Conservation (phyloP, 345 rosid genomes). For the Chamaenerion angustifolium region DNA sequence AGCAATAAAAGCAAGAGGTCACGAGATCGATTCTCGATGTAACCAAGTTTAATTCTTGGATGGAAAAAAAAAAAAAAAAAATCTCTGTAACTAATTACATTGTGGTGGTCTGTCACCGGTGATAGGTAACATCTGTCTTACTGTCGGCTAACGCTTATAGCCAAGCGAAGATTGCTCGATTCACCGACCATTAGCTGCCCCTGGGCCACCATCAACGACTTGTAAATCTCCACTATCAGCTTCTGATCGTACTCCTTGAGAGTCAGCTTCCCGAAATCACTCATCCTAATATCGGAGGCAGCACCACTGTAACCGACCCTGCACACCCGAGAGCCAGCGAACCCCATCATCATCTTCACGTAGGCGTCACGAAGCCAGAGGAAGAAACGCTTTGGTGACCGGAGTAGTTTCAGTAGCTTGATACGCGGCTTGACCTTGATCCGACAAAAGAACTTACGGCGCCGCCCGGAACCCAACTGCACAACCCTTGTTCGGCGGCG, state of each 20-base stretch:
- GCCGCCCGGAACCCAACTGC: constrained; percentile 8
- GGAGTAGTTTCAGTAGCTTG: constrained; percentile 11
- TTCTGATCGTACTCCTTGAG: constrained; percentile 37
- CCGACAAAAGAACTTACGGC: constrained; percentile 29
- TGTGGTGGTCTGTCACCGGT: no score
- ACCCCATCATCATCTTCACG: constrained; percentile 49
- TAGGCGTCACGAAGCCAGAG: constrained; percentile 59
- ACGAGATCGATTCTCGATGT: no score
- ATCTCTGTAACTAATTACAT: no score
- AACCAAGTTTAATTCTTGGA: no score
- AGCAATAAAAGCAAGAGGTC: no score
- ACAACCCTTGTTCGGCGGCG: constrained; percentile 9
- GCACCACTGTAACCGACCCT: constrained; percentile 18
- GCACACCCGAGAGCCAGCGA: constrained; percentile 30
- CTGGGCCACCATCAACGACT: constrained; percentile 14
- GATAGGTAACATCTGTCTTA: background rate
- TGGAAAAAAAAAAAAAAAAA: no score
- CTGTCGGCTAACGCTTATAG: background rate
- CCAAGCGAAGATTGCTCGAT: background rate
- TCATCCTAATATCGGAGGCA: constrained; percentile 1
- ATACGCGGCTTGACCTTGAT: constrained; percentile 43
- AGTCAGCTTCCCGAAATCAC: constrained; percentile 13
- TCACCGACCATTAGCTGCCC: constrained; percentile 7
- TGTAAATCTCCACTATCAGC: constrained; percentile 21
- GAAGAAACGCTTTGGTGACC: constrained; percentile 33